Base-by-base conservation (phyloP, 371 early-diverging fungal species). In the Actinomortierella ambigua region DNA sequence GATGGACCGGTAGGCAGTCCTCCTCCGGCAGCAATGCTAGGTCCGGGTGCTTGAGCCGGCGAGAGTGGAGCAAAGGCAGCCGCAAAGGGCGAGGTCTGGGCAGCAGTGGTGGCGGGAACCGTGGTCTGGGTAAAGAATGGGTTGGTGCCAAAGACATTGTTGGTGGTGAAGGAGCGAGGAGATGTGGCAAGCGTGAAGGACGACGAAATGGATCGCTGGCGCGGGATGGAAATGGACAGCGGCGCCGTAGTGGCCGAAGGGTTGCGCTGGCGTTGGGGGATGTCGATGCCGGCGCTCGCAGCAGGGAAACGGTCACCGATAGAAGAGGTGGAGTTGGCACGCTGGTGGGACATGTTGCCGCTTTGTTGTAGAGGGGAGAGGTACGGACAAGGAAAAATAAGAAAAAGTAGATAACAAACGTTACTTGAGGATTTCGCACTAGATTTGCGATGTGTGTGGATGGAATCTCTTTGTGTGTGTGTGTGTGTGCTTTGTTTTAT, bases 161-260 rank as follows among this genome's bases (percentile, higher is more conserved):
- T 70, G 8, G 71, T 57, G 1, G 50, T 41, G 14, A 65, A 62
- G 17, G 66, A 18, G n/a, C 64, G 29, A 23, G 71, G 66, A 7
- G 71, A 71, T 26, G 71, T 65, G 18, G 63, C 50, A n/a, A 67
- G 39, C 20, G 59, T 40, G 40, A 73, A 59, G 43, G 75, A 73
- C 2, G 59, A 55, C 1, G 75, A 73, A 59, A 73, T 66, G 41
- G 75, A 73, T 8, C 67, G 44, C 28, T 50, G 60, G 49, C 75
- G 40, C 2, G 67, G 64, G 44, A 66, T 22, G 3, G 61, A 48
- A 51, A 65, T 55, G 3, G 69, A 50, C 15, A 61, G 50, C 9
- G 65, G 70, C 1, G 54, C 57, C 13, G 59, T 50, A 2, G 54
- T 26, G 8, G 14, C 26, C 24, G 22, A 24, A 15, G n/a, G 3